phyloP scores from a whole-genome alignment of 2,329 filamentous ascomycete genomes.

The Fusarium miscanthi region DNA sequence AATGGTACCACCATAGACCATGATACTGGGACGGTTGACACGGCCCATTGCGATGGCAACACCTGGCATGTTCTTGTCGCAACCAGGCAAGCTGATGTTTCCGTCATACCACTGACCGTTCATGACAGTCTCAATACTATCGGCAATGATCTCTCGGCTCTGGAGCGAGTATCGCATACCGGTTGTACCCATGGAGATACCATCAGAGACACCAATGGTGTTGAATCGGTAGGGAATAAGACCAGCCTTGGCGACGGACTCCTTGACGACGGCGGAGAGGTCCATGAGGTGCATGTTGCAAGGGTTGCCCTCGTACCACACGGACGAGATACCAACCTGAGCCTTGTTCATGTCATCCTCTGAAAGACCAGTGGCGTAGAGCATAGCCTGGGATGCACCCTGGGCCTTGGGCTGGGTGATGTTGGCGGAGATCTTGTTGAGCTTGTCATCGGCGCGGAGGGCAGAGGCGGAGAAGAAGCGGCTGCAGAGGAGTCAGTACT shows the following conservation, averaged over 20 bases:
- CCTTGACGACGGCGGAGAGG: slow-evolving; percentile 79
- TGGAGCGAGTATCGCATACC: slow-evolving; percentile 97
- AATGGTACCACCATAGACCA: slow-evolving; percentile 98
- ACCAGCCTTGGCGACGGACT: slow-evolving; percentile 74
- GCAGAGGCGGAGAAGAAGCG: slow-evolving; percentile 64
- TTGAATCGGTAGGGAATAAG: slow-evolving; percentile 98
- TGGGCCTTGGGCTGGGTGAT: slow-evolving; percentile 99
- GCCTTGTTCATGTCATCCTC: slow-evolving; percentile 94
- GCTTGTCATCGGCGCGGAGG: slow-evolving; percentile 62
- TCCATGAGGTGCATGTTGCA: slow-evolving; percentile 99
- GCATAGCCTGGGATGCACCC: slow-evolving; percentile 98
- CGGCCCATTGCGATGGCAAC: slow-evolving; percentile 94
- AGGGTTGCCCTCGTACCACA: slow-evolving; percentile 98
- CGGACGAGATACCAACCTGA: slow-evolving; percentile 96
- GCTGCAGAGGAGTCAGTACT: slow-evolving; percentile 46
- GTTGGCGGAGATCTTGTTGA: slow-evolving; percentile 85
- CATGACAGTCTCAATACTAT: slow-evolving; percentile 99
- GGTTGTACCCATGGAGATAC: slow-evolving; percentile 96
- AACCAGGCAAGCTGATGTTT: slow-evolving; percentile 95
- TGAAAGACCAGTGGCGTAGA: slow-evolving; percentile 91
- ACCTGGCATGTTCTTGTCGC: slow-evolving; percentile 99
- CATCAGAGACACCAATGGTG: slow-evolving; percentile 97
- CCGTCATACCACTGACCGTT: slow-evolving; percentile 98
- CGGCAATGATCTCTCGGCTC: slow-evolving; percentile 95
- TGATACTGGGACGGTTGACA: slow-evolving; percentile 92